Evolutionary conservation across 495 filamentous ascomycete species (phyloP), one percentile per base, ranked within the genome.

Genomic region (Collariella sp.): DNA sequence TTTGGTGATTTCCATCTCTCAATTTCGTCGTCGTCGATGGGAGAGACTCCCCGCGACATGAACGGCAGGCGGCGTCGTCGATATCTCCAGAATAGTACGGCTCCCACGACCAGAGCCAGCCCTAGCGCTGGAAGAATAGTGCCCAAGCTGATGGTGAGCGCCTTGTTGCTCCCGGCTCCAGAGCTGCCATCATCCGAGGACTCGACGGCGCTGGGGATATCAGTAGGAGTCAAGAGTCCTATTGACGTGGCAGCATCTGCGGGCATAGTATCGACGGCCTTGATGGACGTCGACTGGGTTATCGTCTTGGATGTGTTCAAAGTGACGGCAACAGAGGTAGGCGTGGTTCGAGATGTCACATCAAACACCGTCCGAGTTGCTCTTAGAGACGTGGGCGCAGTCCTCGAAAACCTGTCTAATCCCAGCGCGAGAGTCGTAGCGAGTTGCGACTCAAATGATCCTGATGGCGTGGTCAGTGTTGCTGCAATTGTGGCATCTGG

Each of bases 11-110:
- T 78, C 75, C 75, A 78, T 18, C 71, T 73, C 39, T 70, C 75
- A 45, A 78, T 78, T 57, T 78, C 75, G 33, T 78, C 75, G 53
- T 78, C 75, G 44, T 73, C 75, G 56, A 78, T 75, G 10, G 75
- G 75, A 0, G 75, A 70, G 34, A 76, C 68, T 36, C 71, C 72
- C 42, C 75, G 64, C 4, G 65, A 62, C 38, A 75, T 70, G 51
- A 74, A 57, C 10, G 61, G 68, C 23, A 66, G 60, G n/a, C 62
- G 69, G 46, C 60, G 62, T 50, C 55, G 63, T 33, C 67, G 62
- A 5, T 49, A 57, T 38, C 69, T 62, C 35, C 64, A 55, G 38
- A 71, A 36, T 47, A 67, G 54, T 1, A 63, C 52, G 19, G 52
- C 60, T 19, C 62, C 56, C 16, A 55, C 63, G 29, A 75, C 65